phyloP scores from a whole-genome alignment of 2,329 filamentous ascomycete species.

The Stagonosporopsis chrysanthemi region DNA sequence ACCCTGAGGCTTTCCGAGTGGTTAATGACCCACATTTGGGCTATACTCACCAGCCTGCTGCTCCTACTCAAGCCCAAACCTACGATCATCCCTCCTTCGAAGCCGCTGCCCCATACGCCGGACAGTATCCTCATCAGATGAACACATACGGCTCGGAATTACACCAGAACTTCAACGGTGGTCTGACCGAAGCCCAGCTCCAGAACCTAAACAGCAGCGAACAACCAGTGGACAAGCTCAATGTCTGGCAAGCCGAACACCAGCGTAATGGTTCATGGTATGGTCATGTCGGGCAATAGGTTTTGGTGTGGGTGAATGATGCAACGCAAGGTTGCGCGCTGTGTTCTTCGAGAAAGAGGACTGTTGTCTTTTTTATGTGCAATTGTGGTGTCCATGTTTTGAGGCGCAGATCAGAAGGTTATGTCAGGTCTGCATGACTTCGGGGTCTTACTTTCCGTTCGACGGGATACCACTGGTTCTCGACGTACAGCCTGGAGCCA shows the following conservation, averaged over 20 bases:
- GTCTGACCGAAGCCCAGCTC: neutral
- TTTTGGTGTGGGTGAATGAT: too few species aligned
- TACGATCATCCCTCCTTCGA: too few species aligned
- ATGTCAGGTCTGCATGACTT: neutral
- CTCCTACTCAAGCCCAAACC: neutral
- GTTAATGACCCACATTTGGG: neutral
- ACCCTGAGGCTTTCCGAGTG: neutral
- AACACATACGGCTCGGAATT: neutral
- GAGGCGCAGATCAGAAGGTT: neutral
- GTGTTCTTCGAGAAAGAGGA: neutral
- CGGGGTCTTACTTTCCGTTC: neutral
- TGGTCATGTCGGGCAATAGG: neutral
- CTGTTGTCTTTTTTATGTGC: neutral
- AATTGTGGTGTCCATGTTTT: neutral
- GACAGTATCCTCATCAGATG: neutral
- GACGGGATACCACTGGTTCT: neutral
- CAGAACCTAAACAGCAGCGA: neutral
- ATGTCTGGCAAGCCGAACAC: neutral
- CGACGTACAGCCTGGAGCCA: neutral
- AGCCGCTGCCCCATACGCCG: neutral
- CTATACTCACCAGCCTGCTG: neutral
- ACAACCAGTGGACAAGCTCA: neutral
- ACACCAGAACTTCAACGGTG: neutral
- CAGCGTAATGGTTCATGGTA: neutral
- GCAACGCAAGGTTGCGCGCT: neutral